Evolutionary conservation across 371 early-diverging fungal species (phyloP), one percentile per base, ranked within the genome.

Genomic region (Massospora cicadina): DNA sequence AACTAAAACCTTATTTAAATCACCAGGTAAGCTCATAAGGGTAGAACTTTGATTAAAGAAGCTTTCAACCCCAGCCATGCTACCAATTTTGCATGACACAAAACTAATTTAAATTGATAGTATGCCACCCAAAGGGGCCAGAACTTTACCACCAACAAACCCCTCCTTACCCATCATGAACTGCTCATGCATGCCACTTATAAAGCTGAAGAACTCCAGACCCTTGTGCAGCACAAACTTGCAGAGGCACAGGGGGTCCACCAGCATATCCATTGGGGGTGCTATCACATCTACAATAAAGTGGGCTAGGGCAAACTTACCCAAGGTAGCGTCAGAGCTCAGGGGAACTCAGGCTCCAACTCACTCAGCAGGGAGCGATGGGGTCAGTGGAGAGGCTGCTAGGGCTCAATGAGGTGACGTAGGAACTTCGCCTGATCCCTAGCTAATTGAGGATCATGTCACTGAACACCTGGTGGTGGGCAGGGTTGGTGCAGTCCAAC

Each of bases 141-240:
- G n/a, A n/a, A n/a, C n/a, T n/a, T n/a, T n/a, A n/a, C n/a, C n/a
- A n/a, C n/a, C n/a, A n/a, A n/a, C n/a, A n/a, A n/a, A n/a, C n/a
- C n/a, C n/a, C n/a, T n/a, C 43, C 43, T 43, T 5, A 57, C 58
- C 58, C 26, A 26, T 57, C 28, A 57, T 10, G 25, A 23, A 57
- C 23, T 57, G 23, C 13, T 57, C 58, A 57, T 27, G 23, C 58
- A 57, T 57, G 28, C 25, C 28, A 57, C 58, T 57, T 57, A 57
- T 25, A n/a, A 27, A 23, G 26, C 58, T 26, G 26, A 57, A 57
- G 28, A 17, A 57, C 26, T 57, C 58, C 28, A 57, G 26, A n/a
- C 58, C 58, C 26, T 57, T 57, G 28, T 57, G 58, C 13, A 57
- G 13, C 26, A 57, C 12, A 25, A 57, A 27, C 43, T 43, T 43